phyloP scores from a whole-genome alignment of 306 rosid genomes.

The Spatholobus suberectus region DNA sequence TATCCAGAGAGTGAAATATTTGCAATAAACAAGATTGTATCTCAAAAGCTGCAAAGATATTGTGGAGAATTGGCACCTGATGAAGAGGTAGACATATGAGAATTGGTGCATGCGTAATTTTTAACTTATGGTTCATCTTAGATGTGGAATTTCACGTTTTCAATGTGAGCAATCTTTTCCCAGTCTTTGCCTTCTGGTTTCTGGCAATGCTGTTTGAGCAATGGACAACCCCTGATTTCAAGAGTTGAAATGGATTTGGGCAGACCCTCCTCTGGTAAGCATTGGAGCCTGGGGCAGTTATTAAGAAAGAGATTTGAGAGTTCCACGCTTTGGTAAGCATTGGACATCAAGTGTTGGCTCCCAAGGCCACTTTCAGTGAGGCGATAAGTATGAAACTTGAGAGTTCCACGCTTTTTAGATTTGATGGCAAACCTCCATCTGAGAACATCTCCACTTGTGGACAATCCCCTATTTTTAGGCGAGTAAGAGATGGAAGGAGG shows the following conservation, averaged over 20 bases:
- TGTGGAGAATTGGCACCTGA: not conserved
- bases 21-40: not conserved
- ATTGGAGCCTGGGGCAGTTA: too few species aligned
- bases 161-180: not conserved
- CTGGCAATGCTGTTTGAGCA: too few species aligned
- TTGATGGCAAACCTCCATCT: not conserved
- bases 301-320: not conserved
- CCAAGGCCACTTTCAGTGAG: not conserved
- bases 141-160: too few species aligned
- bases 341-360: not conserved
- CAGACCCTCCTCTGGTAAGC: too few species aligned
- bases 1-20: too few species aligned
- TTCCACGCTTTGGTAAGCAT: too few species aligned
- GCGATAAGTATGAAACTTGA: not conserved
- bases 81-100: too few species aligned
- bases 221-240: too few species aligned
- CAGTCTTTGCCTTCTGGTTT: too few species aligned
- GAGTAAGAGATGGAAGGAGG: not conserved
- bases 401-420: not conserved
- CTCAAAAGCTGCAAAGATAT: not conserved
- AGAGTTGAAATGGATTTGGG: too few species aligned
- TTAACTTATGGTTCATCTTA: too few species aligned
- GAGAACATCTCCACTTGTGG: not conserved
- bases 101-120: too few species aligned
- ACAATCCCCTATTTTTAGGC: not conserved